Conservation (phyloP, 495 filamentous ascomycete genomes). For the Chaetomium cochliodes region DNA sequence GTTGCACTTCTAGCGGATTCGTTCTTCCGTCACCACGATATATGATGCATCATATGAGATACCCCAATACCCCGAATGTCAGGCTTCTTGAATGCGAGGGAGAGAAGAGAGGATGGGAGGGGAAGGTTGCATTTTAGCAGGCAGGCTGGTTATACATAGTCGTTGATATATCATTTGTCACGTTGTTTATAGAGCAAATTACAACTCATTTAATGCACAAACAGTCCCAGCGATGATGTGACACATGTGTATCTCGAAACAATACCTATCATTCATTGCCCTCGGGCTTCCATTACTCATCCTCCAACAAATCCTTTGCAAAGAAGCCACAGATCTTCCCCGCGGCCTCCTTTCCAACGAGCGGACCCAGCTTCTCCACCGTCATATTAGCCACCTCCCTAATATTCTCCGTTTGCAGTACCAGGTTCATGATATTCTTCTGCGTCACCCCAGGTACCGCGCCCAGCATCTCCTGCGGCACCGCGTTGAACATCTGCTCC, state of each 20-base stretch:
- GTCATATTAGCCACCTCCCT: conserved; percentile 84
- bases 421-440: conserved; percentile 68
- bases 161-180: background rate
- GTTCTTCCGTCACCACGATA: background rate
- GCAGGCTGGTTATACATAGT: background rate
- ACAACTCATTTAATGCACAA: too few relatives aligned
- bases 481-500: conserved; percentile 59
- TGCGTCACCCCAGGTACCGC: conserved; percentile 82
- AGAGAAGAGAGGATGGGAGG: background rate
- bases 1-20: background rate
- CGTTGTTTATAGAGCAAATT: background rate
- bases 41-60: background rate
- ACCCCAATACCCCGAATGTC: background rate
- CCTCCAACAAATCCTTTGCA: conserved; percentile 67
- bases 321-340: conserved; percentile 81
- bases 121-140: background rate
- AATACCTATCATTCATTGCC: too few relatives aligned
- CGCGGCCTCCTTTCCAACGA: conserved; percentile 80
- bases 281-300: conserved; percentile 19
- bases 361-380: conserved; percentile 63
- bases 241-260: too few relatives aligned
- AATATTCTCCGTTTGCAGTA: conserved; percentile 71
- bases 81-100: background rate
- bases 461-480: conserved; percentile 80
- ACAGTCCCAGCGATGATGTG: too few relatives aligned